Evolutionary conservation across 2,329 filamentous ascomycete genomes (phyloP), one percentile per base, ranked within the genome.

Genomic region (Colletotrichum chlorophyti): DNA sequence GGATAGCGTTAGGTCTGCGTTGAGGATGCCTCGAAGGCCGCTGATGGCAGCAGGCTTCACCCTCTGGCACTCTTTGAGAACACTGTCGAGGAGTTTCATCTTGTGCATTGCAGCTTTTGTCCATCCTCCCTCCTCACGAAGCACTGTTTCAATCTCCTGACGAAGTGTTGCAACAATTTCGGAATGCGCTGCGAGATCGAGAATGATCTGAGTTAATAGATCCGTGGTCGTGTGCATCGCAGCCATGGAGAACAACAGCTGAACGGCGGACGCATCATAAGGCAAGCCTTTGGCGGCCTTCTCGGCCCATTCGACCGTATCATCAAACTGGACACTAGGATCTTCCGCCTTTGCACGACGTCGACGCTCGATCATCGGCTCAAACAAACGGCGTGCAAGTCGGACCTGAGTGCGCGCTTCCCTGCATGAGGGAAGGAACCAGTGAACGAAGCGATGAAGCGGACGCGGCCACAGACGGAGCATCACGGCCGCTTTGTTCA

Each of bases 161-260:
- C 77, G 69, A 19, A 82, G 62, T 4, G 69, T 68, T n/a, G 74
- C 66, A 4, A 79, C 65, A 27, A 71, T 70, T 42, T 79, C 74
- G 0, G 74, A 73, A 35, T 77, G 65, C 2, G 68, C 65, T 4
- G 66, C 67, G 9, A 82, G 62, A 31, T 80, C 74, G 31, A 71
- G 71, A 21, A 82, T 62, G 2, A 72, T 64, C n/a, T 76, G 71
- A 2, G 70, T 69, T 0, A 72, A 24, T 1, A 69, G 52, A 40
- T 76, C 72, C 1, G 73, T 72, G 0, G 77, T 78, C 5, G 74
- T 79, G 64, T 80, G 76, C 29, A 79, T 76, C 5, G 76, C 74
- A 2, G 72, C 74, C 46, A 92, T 89, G 41, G 90, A 84, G 0
- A 95, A 94, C 7, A 98, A 82, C 26, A 91, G 80, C 69, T 96